phyloP scores from a whole-genome alignment of 2,329 filamentous ascomycete genomes.

The Fusarium heterosporum region DNA sequence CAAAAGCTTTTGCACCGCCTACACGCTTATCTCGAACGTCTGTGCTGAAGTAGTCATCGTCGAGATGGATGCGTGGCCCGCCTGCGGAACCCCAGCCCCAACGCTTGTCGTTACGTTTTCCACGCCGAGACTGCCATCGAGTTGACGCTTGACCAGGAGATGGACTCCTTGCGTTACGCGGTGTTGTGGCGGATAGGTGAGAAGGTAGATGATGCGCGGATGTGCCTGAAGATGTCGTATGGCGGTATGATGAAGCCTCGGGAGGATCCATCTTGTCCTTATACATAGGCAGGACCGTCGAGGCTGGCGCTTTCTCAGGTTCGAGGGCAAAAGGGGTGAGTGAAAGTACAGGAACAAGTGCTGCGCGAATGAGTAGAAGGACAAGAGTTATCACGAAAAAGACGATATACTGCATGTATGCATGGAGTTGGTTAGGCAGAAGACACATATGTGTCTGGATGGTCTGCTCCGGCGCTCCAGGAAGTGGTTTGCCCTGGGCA shows the following conservation, averaged over 20 bases:
- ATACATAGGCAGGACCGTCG: conserved; percentile 56
- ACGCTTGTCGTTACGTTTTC: conserved; percentile 43
- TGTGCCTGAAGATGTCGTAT: conserved; percentile 43
- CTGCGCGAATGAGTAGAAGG: conserved; percentile 64
- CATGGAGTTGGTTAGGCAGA: conserved; percentile 86
- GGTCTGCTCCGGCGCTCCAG: conserved; percentile 63
- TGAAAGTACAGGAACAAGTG: conserved; percentile 67
- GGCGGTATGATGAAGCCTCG: conserved; percentile 35
- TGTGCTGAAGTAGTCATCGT: conserved; percentile 60
- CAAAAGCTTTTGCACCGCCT: conserved; percentile 52
- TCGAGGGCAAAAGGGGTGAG: conserved; percentile 67
- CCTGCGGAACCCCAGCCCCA: conserved; percentile 61
- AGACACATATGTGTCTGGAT: conserved; percentile 92
- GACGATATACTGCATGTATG: conserved; percentile 81
- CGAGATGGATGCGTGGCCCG: conserved; percentile 66
- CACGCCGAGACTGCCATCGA: conserved; percentile 46
- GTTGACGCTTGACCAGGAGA: conserved; percentile 36
- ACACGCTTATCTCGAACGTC: conserved; percentile 43
- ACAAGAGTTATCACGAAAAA: conserved; percentile 67
- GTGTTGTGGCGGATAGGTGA: conserved; percentile 38
- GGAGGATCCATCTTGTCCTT: conserved; percentile 66
- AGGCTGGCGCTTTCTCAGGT: conserved; percentile 46
- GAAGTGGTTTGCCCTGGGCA: conserved; percentile 61
- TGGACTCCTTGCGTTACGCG: conserved; percentile 36
- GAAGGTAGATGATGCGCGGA: conserved; percentile 43